Conservation (phyloP, 139 green algal genomes). For the Mesotaenium endlicherianum region DNA sequence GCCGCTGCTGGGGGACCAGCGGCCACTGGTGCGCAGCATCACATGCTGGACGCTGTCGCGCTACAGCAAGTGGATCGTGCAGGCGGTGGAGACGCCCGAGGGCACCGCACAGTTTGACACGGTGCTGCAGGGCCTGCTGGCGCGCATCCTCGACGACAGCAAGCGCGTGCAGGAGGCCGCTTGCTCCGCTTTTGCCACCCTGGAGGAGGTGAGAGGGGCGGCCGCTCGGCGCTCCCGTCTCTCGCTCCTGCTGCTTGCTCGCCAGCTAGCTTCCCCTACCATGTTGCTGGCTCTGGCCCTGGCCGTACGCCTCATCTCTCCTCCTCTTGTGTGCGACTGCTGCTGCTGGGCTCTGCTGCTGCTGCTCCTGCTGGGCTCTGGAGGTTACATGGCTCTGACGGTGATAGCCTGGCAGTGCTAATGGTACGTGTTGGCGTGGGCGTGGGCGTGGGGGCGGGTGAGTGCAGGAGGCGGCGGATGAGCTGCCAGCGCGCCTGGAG, state of each 20-base stretch:
- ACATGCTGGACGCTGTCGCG: constrained; percentile 86
- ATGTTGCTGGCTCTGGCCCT: no score
- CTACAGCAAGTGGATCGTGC: constrained; percentile 76
- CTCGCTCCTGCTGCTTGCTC: no score
- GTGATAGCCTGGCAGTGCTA: no score
- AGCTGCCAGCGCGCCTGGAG: constrained; percentile 57
- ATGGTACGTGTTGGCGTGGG: no score
- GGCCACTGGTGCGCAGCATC: constrained; percentile 78
- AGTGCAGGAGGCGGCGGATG: constrained; percentile 56
- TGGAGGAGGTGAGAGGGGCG: constrained; percentile 43
- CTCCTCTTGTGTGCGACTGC: no score
- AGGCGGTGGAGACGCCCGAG: constrained; percentile 10
- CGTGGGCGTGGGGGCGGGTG: no score
- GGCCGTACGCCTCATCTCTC: no score
- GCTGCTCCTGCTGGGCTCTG: no score
- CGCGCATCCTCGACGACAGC: constrained; percentile 77
- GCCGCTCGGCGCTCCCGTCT: background rate
- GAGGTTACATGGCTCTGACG: no score
- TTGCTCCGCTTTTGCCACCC: constrained; percentile 73
- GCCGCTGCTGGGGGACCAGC: constrained; percentile 68
- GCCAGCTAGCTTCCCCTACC: no score
- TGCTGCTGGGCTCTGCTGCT: no score
- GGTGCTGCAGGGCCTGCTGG: constrained; percentile 71
- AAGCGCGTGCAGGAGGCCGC: constrained; percentile 80
- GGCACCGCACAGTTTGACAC: constrained; percentile 58